Conservation (phyloP, 164 flowering plant genomes). For the Vitis rupestris region DNA sequence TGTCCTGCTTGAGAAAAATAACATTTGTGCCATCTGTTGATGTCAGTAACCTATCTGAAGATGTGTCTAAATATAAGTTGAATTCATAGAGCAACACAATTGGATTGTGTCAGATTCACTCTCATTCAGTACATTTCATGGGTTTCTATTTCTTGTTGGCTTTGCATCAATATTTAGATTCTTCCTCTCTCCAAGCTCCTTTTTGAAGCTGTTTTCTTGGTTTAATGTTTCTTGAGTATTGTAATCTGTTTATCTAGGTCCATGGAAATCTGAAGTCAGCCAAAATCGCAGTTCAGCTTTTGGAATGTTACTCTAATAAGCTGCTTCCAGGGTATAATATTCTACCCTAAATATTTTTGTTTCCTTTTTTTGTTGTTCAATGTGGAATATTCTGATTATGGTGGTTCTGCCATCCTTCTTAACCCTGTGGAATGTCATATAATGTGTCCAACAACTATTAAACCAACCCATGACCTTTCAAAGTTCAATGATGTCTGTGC, state of each 20-base stretch:
- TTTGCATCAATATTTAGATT: too few species aligned
- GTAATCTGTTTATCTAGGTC: constrained; percentile 38
- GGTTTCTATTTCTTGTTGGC: too few species aligned
- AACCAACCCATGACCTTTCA: not conserved
- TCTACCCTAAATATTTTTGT: constrained; percentile 1
- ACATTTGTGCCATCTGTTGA: not conserved
- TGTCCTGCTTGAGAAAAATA: not conserved
- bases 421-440: not conserved
- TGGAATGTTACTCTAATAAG: constrained; percentile 60
- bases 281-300: constrained; percentile 36
- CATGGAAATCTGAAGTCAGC: constrained; percentile 42
- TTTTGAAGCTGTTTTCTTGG: not conserved
- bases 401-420: not conserved
- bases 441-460: too few species aligned
- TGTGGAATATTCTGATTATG: constrained; percentile 1
- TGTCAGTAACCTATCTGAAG: not conserved
- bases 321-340: constrained; percentile 71
- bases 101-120: not conserved
- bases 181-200: too few species aligned
- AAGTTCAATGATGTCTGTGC: too few species aligned
- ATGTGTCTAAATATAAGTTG: not conserved
- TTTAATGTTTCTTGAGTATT: not conserved
- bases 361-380: not conserved
- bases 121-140: too few species aligned
- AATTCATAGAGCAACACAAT: not conserved